Conservation (phyloP, 306 rosid species). For the Cyamopsis tetragonoloba region DNA sequence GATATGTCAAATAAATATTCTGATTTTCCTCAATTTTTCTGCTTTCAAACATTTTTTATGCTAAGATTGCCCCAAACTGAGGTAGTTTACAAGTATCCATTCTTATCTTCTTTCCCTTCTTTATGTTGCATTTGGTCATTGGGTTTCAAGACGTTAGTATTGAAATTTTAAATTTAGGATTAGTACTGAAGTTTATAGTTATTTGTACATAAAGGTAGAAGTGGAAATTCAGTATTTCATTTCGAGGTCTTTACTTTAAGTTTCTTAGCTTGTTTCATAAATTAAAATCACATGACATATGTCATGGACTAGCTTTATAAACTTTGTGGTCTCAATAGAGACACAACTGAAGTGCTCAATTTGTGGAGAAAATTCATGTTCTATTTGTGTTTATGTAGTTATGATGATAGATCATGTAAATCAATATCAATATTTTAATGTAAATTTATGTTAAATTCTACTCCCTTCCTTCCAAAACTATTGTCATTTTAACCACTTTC, state of each 20-base stretch:
- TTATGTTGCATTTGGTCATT: not conserved
- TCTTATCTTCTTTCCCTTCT: not conserved
- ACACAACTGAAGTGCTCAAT: not conserved
- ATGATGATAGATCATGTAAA: not conserved
- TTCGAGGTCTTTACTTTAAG: not conserved
- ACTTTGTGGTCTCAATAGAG: not conserved
- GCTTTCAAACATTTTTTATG: not conserved
- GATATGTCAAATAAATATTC: conserved; percentile 10
- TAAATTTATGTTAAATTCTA: too few relatives aligned
- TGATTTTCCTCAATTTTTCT: conserved; percentile 12
- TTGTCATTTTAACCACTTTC: too few relatives aligned
- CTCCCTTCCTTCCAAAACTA: too few relatives aligned
- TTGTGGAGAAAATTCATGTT: not conserved
- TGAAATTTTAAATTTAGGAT: not conserved
- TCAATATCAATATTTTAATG: too few relatives aligned
- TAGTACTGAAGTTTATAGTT: not conserved
- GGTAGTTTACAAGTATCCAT: not conserved
- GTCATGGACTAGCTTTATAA: not conserved
- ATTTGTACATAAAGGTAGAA: not conserved
- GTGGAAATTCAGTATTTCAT: not conserved
- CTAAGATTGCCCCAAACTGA: not conserved
- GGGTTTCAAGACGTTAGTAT: not conserved
- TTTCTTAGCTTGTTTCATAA: not conserved
- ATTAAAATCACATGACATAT: not conserved
- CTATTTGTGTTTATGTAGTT: not conserved